Base-by-base conservation (phyloP, 768 basidiomycete genomes). In the Lentinula boryana region DNA sequence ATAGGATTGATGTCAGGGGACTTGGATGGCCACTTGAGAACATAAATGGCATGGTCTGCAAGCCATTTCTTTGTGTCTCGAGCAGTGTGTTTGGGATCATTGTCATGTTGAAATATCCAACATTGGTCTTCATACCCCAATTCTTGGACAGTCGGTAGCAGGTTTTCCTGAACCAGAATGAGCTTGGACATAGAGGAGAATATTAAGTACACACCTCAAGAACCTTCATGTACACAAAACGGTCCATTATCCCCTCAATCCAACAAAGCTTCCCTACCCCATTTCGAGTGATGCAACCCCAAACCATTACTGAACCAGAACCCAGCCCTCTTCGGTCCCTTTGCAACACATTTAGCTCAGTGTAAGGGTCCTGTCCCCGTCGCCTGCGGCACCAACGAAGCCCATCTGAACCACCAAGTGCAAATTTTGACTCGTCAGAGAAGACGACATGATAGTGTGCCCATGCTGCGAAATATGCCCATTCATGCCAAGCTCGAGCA, bases 1-100 rank as follows among this genome's bases (percentile, higher is more conserved):
- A 72, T 72, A 52, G 63, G 64, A 61, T 66, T 72, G 60, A 72
- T 61, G 56, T 71, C 67, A 18, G 69, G 71, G 21, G 68, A 69
- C 3, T 68, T 58, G 18, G 70, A 53, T 6, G 67, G 64, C 68
- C 70, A 71, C 10, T 18, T 38, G 5, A 69, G 46, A 8, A 68
- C 8, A 38, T 59, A 50, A 31, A 63, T 27, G 16, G 55, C 35
- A 7, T 69, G n/a, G 4, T 63, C 51, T 49, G 62, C 8, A 56
- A 69, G 63, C 67, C 67, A 69, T 35, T 60, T 32, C 12, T 27
- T 31, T 9, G 65, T 62, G 31, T 8, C 36, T 9, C 13, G 36
- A 38, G 36, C 36, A 9, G 36, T 38, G 4, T 38, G 36, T 38
- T 38, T 38, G n/a, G n/a, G n/a, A n/a, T n/a, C n/a, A n/a, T n/a